These are phyloP conservation scores for Trypanosoma vivax DNA, from an alignment of 208 protist species.

Conservation along the genomic window DNA sequence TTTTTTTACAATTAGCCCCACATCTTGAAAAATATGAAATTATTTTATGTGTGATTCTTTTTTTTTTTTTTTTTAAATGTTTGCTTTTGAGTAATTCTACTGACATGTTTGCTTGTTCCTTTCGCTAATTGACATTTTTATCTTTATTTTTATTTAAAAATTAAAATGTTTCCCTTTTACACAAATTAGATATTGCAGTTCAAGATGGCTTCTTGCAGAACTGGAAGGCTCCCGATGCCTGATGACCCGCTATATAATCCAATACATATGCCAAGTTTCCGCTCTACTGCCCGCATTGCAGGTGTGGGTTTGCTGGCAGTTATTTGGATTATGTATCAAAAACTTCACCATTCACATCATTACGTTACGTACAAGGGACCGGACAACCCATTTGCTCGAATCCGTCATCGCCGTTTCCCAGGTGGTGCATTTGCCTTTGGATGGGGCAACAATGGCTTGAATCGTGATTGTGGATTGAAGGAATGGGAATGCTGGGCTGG, in stretches of 20 bases:
- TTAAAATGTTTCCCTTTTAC: not conserved
- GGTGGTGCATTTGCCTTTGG: slow-evolving; percentile 73
- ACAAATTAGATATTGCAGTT: slow-evolving; percentile 1
- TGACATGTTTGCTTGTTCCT: not conserved
- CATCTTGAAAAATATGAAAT: not conserved
- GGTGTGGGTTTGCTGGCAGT: slow-evolving; percentile 51
- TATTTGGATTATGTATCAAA: slow-evolving; percentile 80
- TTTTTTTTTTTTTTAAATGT: not conserved
- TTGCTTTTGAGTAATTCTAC: not conserved
- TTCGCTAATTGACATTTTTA: not conserved
- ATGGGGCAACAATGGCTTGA: slow-evolving; percentile 88
- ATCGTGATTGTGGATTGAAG: slow-evolving; percentile 80
- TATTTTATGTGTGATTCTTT: not conserved
- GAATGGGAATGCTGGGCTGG: slow-evolving; percentile 88
- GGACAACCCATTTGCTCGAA: slow-evolving; percentile 74
- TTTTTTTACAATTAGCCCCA: not conserved
- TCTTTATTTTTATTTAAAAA: not conserved
- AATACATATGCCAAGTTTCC: slow-evolving; percentile 38
- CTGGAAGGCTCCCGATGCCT: slow-evolving; percentile 74
- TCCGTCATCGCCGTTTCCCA: slow-evolving; percentile 71
- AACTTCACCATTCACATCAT: slow-evolving; percentile 67
- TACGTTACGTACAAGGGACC: slow-evolving; percentile 81
- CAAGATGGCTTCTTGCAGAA: slow-evolving; percentile 63
- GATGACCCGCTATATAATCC: slow-evolving; percentile 71
- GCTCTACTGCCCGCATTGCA: slow-evolving; percentile 54